These are phyloP conservation scores for Talaromyces sp. DNA, from an alignment of 2,329 filamentous ascomycete species.

Conservation along the genomic window DNA sequence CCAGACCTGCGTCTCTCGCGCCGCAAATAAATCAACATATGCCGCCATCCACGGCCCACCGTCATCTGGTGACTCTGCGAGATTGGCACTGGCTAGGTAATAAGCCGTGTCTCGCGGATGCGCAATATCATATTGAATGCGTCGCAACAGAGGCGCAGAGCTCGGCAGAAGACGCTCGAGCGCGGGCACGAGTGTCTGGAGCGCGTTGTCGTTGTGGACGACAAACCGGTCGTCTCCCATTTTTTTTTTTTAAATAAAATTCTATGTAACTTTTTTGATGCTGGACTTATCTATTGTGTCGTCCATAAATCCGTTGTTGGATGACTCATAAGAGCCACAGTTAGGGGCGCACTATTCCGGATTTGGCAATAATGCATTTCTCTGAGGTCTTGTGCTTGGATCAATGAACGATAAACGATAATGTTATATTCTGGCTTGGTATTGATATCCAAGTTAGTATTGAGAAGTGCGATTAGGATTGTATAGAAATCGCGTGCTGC, in stretches of 20 bases:
- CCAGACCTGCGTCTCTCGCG: conserved; percentile 38
- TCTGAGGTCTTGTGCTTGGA: neutral
- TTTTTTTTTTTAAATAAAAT: neutral
- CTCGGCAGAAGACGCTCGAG: conserved; percentile 33
- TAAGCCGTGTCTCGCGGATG: conserved; percentile 28
- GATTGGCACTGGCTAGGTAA: conserved; percentile 25
- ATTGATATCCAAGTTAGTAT: neutral
- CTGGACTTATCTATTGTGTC: neutral
- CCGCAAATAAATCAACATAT: conserved; percentile 33
- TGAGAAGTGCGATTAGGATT: neutral
- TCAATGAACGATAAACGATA: neutral
- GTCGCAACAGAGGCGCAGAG: conserved; percentile 31
- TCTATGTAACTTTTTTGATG: neutral
- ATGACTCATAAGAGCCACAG: neutral
- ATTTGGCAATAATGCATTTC: neutral
- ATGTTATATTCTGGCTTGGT: neutral
- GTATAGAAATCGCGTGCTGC: neutral
- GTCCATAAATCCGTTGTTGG: neutral
- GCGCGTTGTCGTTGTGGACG: conserved; percentile 9
- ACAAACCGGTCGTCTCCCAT: neutral
- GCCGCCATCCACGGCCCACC: conserved; percentile 34
- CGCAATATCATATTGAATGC: conserved; percentile 33
- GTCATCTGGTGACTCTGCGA: neutral
- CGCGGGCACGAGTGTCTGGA: conserved; percentile 17
- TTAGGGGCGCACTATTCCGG: neutral